Base-by-base conservation (phyloP, 164 flowering plant species). In the Buxus sempervirens region DNA sequence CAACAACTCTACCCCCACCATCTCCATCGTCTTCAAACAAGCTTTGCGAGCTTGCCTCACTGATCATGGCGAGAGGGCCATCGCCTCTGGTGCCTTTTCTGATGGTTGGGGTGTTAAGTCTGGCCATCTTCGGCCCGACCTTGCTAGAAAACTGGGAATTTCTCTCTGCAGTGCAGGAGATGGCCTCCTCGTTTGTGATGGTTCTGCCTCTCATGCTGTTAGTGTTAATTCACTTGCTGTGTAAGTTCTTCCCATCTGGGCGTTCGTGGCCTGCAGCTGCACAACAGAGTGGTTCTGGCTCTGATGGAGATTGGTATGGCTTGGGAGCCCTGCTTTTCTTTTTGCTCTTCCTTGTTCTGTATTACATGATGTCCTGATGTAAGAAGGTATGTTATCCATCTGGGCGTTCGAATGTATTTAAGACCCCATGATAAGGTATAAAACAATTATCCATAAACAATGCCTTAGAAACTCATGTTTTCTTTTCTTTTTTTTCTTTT, bases 41-140 rank as follows among this genome's bases (percentile, higher is more conserved):
- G 38, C 7, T 7, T 32, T 32, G n/a, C 3, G 5, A 32, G 38
- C 38, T 3, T n/a, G n/a, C n/a, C n/a, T n/a, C n/a, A n/a, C n/a
- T 3, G 38, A 32, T 3, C 38, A 66, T 67, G 72, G 42, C 42
- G 4, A 53, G 24, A 8, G 82, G 86, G 4, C 88, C 86, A 49
- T 84, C 88, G 16, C 83, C 86, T 13, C 23, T 82, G 53, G 62
- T 84, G 9, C 86, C 84, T 1, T 79, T 71, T 58, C 32, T 84
- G 24, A 53, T 84, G 69, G 73, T 84, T 57, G 76, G 76, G 9
- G 76, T 55, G 0, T 38, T 81, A 10, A 78, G 80, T 12, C 9
- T 79, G 64, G 20, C 76, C 27, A 66, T 79, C 25, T 73, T 27
- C 32, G 79, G 79, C 1, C 80, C 79, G 19, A 26, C 56, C 48